Evolutionary conservation across 768 basidiomycete species (phyloP), one percentile per base, ranked within the genome.

Genomic region (Filobasidium wieringae): DNA sequence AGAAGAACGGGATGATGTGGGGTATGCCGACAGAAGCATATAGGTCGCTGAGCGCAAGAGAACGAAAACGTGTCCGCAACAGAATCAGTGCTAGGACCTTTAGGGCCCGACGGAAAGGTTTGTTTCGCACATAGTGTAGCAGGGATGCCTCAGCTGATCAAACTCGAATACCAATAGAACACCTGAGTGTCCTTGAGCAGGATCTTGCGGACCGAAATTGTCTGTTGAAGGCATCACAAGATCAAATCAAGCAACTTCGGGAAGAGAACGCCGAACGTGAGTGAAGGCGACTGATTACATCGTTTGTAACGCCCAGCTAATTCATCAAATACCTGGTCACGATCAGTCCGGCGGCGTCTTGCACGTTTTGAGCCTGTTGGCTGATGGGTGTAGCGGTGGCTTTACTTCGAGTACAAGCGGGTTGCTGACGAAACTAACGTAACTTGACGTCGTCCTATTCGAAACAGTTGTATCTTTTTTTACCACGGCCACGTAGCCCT

Each of bases 1-100:
- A 73, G 49, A 39, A 67, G 29, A 68, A 73, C 55, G 72, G 72
- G 12, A 71, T 70, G 66, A 73, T 73, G 36, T 73, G 72, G 72
- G 72, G 72, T 2, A 71, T 73, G 70, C 66, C 65, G 55, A 69
- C 71, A 12, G 68, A 69, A 17, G 67, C 65, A 7, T 73, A 73
- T 50, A 53, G 67, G 19, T 64, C 68, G 19, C 47, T 71, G 29
- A 62, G 57, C 12, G 72, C 72, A 12, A 57, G 68, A 49, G 72
- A 73, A 57, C 51, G 72, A 32, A 73, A 73, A 60, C 53, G 70
- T 15, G 70, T 73, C 5, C 58, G 72, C 39, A 73, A 73, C 49
- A 65, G 70, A 55, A 71, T 73, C 45, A 68, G 66, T 11, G 72
- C 72, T 4, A 66, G 72, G 52, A 73, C 72, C 11, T 71, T 71